Evolutionary conservation across 345 rosid species (phyloP).

Genomic region (Pistacia integerrima): DNA sequence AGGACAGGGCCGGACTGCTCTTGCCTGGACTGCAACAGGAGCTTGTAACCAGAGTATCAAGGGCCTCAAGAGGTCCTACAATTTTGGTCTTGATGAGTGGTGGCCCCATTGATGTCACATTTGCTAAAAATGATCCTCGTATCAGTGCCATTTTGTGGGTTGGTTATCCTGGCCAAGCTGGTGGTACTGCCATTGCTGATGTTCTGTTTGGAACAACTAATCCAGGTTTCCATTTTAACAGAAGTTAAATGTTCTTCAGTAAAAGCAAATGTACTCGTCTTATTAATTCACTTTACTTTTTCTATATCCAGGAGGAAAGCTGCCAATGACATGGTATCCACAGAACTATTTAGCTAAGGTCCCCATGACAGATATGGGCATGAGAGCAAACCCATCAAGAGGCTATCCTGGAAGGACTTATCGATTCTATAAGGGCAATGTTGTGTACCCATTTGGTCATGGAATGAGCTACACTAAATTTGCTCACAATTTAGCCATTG

Average conservation of each 20-base stretch:
- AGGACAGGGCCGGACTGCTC: constrained; percentile 66
- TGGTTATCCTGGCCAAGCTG: constrained; percentile 99
- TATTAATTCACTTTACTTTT: too few relatives aligned
- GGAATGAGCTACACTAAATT: constrained; percentile 74
- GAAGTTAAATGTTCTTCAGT: too few relatives aligned
- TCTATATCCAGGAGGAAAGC: constrained; percentile 63
- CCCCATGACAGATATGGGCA: constrained; percentile 90
- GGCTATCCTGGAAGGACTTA: constrained; percentile 93
- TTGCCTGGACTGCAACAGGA: constrained; percentile 81
- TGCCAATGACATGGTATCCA: constrained; percentile 98
- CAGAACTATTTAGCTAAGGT: constrained; percentile 64
- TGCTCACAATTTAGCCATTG: constrained; percentile 43
- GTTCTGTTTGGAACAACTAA: constrained; percentile 72
- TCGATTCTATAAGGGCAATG: constrained; percentile 92
- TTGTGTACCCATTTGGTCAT: constrained; percentile 78
- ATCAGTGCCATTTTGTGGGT: constrained; percentile 85
- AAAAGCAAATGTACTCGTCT: too few relatives aligned
- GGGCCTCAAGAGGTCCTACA: constrained; percentile 67
- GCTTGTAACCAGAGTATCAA: constrained; percentile 72
- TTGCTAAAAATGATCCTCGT: constrained; percentile 81
- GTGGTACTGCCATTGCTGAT: constrained; percentile 86
- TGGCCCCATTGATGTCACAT: constrained; percentile 81
- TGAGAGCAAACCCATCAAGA: constrained; percentile 55
- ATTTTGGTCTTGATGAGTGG: constrained; percentile 78
- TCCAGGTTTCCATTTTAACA: constrained; percentile 53